Evolutionary conservation across 306 rosid species (phyloP), one percentile per base, ranked within the genome.

Genomic region (Glycine tomentella): DNA sequence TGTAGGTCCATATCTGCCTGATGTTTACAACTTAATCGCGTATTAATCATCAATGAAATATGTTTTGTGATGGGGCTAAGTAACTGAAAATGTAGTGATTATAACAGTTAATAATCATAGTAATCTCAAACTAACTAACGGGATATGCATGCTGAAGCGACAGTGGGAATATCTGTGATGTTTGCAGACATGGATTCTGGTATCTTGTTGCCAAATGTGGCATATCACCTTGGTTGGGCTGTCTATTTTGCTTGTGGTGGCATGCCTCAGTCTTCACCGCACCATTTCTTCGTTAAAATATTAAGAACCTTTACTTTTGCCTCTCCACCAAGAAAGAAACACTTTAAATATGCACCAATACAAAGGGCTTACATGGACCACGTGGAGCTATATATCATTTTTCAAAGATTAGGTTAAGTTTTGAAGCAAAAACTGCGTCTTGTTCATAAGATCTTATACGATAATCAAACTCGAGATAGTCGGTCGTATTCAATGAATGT

Each of bases 161-260:
- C 77, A 79, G 46, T 9, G 66, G 25, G 58, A 82, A 68, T 61
- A 61, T 86, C 82, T 61, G 80, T 50, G 68, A 49, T 81, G 79
- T 81, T 69, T 49, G 63, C 67, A 64, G 76, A 82, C 52, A 75
- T 51, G 56, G 86, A 77, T 68, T 72, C 25, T 33, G 81, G 58
- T 67, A 76, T 63, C 69, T 50, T 46, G 12, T 44, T 75, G 53
- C 80, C 87, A 82, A 1, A 48, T 85, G 80, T 68, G 2, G 31
- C 55, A 46, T 82, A 25, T 59, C 42, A n/a, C 31, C 69, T 80
- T 77, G 75, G 98, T 80, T 91, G 90, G 85, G 84, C 17, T 82
- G 97, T 91, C 98, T 52, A 91, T 82, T 82, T 76, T 69, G 56
- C 45, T 84, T 86, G 89, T 50, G 97, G 92, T 89, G 82, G 85